These are phyloP conservation scores for Cytidiella melzeri DNA, from an alignment of 768 basidiomycete genomes.

Conservation along the genomic window DNA sequence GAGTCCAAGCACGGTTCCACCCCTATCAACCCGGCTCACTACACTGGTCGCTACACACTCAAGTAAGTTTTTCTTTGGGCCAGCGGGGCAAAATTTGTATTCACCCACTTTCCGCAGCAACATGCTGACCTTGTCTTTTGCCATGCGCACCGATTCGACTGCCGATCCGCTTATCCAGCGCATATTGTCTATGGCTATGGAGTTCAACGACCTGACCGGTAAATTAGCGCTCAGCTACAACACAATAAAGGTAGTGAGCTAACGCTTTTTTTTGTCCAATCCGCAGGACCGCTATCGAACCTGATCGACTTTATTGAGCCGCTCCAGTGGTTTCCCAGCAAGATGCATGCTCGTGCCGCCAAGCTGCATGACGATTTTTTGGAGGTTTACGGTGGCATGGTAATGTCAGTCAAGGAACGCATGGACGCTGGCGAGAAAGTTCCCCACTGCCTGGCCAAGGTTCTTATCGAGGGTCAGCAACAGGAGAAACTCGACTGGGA, in stretches of 20 bases:
- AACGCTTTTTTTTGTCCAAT: neutral
- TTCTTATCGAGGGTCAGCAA: conserved; percentile 23
- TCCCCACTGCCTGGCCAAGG: conserved; percentile 31
- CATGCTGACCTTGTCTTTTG: conserved; percentile 40
- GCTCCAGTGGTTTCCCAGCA: conserved; percentile 35
- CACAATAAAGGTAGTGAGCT: neutral
- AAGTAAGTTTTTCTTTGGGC: conserved; percentile 14
- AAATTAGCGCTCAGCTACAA: neutral
- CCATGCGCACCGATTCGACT: conserved; percentile 34
- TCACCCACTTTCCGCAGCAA: conserved; percentile 27
- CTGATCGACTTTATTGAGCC: conserved; percentile 38
- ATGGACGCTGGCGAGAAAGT: conserved; percentile 27
- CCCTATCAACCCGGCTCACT: conserved; percentile 34
- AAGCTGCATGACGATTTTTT: conserved; percentile 22
- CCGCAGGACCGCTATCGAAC: conserved; percentile 37
- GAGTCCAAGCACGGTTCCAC: conserved; percentile 25
- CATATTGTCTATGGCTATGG: conserved; percentile 33
- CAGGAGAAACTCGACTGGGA: conserved; percentile 27
- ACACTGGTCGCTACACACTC: conserved; percentile 32
- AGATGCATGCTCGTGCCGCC: conserved; percentile 31
- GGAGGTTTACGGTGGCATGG: conserved; percentile 29
- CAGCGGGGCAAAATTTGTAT: neutral
- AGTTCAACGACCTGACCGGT: conserved; percentile 36
- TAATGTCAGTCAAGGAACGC: conserved; percentile 22
- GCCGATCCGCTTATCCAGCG: conserved; percentile 32